phyloP scores from a whole-genome alignment of 495 filamentous ascomycete species.

The Trichoderma asperelloides region DNA sequence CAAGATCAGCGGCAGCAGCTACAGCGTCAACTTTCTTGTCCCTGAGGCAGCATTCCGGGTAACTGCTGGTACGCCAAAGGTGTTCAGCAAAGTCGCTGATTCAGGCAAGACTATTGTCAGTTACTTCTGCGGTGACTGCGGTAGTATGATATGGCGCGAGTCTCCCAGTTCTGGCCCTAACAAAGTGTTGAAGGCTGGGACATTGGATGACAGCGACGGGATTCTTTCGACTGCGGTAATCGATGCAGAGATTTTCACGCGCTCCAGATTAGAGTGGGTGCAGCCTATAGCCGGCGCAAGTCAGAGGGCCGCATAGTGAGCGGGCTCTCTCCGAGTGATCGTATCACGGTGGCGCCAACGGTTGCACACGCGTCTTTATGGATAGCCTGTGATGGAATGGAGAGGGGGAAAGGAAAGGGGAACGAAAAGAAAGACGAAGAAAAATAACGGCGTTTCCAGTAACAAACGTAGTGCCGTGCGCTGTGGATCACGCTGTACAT shows the following conservation, averaged over 20 bases:
- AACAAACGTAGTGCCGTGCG: background rate
- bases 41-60: conserved; percentile 12
- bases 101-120: conserved; percentile 13
- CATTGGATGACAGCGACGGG: background rate
- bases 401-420: too few relatives aligned
- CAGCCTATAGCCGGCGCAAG: background rate
- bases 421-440: background rate
- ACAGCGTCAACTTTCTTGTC: conserved; percentile 44
- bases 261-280: background rate
- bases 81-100: background rate
- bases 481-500: background rate
- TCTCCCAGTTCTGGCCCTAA: background rate
- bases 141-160: conserved; percentile 21
- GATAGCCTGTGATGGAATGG: background rate
- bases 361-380: background rate
- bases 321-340: background rate
- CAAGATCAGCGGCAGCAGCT: conserved; percentile 51
- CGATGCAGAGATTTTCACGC: background rate
- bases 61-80: conserved; percentile 9
- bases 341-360: background rate
- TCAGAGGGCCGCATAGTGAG: background rate
- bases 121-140: conserved; percentile 45
- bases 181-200: background rate
- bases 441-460: background rate
- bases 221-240: background rate